These are phyloP conservation scores for Rhodamnia rubescens DNA, from an alignment of 345 rosid genomes.

Conservation along the genomic window DNA sequence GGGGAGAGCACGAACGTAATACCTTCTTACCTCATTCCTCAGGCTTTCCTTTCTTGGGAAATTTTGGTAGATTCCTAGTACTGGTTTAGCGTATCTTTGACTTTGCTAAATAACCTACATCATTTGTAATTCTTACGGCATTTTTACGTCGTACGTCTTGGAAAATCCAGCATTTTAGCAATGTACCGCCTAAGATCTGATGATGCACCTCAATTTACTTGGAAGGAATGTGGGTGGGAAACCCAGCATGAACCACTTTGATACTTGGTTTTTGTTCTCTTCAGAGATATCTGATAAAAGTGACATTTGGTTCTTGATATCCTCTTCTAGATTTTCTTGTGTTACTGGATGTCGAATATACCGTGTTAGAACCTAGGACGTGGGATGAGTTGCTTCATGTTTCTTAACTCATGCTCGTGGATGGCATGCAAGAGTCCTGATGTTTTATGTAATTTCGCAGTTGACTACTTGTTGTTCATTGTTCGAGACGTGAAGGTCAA, in stretches of 20 bases:
- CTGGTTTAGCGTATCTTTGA: background rate
- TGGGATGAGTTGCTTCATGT: background rate
- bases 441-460: constrained; percentile 24
- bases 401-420: background rate
- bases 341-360: background rate
- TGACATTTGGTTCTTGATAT: background rate
- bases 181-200: background rate
- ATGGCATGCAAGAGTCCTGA: background rate
- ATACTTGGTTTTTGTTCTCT: background rate
- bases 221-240: background rate
- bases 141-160: background rate
- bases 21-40: background rate
- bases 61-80: background rate
- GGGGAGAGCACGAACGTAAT: constrained; percentile 99
- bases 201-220: background rate
- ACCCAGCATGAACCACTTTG: background rate
- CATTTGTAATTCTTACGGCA: background rate
- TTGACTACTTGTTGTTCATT: constrained; percentile 79
- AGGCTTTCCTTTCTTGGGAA: background rate
- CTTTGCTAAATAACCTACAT: background rate
- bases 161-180: background rate
- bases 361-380: background rate
- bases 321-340: background rate
- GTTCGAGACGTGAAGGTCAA: constrained; percentile 57
- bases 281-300: background rate